Conservation (phyloP, 208 protist genomes). For the Trichomonas tenax region DNA sequence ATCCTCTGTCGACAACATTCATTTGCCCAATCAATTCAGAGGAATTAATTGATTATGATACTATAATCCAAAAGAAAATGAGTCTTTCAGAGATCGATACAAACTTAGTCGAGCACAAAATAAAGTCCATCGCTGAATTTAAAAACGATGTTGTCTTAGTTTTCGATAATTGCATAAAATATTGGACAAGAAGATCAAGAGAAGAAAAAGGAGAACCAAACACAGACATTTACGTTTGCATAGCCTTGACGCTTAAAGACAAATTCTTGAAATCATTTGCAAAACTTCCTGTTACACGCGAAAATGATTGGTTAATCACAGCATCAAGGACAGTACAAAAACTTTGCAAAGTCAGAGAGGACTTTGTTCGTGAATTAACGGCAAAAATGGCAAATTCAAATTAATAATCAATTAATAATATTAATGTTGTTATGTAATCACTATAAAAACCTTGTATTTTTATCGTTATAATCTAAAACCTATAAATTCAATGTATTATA, state of each 20-base stretch:
- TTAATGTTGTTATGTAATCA: too few relatives aligned
- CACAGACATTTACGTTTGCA: not conserved
- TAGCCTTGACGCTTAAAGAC: not conserved
- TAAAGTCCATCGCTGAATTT: not conserved
- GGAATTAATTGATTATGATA: not conserved
- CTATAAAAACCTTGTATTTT: too few relatives aligned
- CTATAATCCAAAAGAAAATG: not conserved
- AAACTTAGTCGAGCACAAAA: not conserved
- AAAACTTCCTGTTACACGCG: not conserved
- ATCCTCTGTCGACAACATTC: not conserved
- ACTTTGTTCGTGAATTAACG: not conserved
- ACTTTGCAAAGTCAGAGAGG: not conserved
- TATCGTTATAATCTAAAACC: too few relatives aligned
- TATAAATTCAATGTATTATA: too few relatives aligned
- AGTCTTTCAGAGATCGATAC: not conserved
- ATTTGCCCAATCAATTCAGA: not conserved
- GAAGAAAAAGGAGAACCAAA: not conserved
- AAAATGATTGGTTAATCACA: not conserved
- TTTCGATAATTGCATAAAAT: not conserved
- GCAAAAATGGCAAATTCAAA: not conserved
- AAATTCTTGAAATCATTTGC: not conserved
- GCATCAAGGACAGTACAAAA: not conserved
- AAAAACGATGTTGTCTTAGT: not conserved
- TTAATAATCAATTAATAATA: not conserved
- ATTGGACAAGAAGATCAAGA: not conserved